Percentiles rank a stretch among this genome's conserved stretches.
Conservation (phyloP, 371 early-diverging fungal genomes). For the Lichtheimia corymbifera region DNA sequence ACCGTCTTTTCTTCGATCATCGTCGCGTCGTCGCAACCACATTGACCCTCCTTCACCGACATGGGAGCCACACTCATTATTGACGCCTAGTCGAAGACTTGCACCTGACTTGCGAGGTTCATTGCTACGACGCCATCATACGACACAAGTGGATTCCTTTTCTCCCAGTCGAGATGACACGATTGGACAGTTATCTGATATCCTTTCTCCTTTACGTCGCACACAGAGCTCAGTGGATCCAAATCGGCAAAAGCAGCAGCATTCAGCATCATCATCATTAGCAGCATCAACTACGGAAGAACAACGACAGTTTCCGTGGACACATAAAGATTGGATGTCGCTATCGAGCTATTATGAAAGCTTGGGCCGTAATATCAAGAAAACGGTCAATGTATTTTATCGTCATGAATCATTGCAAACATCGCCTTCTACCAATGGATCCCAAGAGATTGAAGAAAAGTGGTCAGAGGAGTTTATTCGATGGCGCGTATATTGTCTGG, state of each 20-base stretch:
- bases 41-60: not conserved
- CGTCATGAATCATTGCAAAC: slow-evolving; percentile 6
- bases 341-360: slow-evolving; percentile 8
- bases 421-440: not conserved
- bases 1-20: not conserved
- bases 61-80: not conserved
- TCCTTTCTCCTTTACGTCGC: slow-evolving; percentile 3
- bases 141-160: not conserved
- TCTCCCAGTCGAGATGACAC: not conserved
- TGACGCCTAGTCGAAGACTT: not conserved
- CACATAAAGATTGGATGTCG: slow-evolving; percentile 1
- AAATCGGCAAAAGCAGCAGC: not conserved
- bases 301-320: not conserved
- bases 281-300: not conserved
- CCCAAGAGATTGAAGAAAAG: not conserved
- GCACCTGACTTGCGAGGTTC: slow-evolving; percentile 10
- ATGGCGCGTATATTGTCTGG: slow-evolving; percentile 3
- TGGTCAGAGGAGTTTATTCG: not conserved
- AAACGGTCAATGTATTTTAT: slow-evolving; percentile 10
- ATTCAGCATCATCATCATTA: not conserved
- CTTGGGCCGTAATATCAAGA: not conserved
- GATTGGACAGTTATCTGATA: not conserved
- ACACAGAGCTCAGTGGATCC: not conserved
- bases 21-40: not conserved
- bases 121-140: not conserved